Conservation (phyloP, 306 rosid genomes). For the Inga leiocalycina region DNA sequence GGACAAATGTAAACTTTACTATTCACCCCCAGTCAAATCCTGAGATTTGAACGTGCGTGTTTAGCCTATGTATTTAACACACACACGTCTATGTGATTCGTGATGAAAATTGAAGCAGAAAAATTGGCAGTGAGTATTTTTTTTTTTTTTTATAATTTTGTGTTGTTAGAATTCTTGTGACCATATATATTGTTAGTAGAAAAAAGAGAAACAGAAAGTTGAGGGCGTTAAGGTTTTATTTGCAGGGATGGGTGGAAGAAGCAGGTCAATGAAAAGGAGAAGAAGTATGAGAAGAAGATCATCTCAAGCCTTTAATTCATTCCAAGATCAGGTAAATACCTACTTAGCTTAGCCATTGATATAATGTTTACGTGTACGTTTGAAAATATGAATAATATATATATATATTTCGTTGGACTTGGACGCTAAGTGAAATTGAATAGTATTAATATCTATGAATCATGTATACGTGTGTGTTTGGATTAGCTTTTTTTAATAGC, state of each 20-base stretch:
- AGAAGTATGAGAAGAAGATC: slow-evolving; percentile 48
- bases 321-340: slow-evolving; percentile 58
- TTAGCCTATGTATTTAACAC: no score
- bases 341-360: no score
- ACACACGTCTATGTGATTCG: not conserved
- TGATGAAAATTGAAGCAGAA: not conserved
- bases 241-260: slow-evolving; percentile 36
- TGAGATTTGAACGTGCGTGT: not conserved
- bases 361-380: not conserved
- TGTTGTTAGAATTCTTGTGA: not conserved
- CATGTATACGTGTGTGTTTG: no score
- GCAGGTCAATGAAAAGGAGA: slow-evolving; percentile 33
- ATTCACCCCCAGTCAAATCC: not conserved
- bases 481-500: no score
- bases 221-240: not conserved
- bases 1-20: no score
- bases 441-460: no score
- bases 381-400: not conserved
- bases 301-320: slow-evolving; percentile 47
- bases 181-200: no score
- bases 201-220: not conserved
- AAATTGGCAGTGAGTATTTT: not conserved
- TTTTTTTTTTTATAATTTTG: no score
- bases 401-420: not conserved
- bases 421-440: not conserved